Percentiles rank a stretch among this genome's conserved stretches.
Evolutionary conservation across 345 rosid species (phyloP).

Genomic region (Citrus inodora): DNA sequence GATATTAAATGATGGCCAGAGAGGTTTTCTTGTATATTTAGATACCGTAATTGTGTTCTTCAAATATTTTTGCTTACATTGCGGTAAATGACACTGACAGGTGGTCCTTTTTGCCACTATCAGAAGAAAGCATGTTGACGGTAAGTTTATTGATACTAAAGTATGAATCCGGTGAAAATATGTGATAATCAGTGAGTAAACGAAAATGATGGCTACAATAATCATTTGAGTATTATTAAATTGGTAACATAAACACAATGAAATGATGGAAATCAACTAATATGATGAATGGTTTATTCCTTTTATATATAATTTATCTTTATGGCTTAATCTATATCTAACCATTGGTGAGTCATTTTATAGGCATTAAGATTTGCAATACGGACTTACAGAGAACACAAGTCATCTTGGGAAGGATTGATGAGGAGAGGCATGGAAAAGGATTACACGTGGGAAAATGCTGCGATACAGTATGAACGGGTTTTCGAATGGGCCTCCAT

Average conservation of each 20-base stretch:
- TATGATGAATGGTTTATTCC: not conserved
- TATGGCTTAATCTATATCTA: not conserved
- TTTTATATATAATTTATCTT: too few species aligned
- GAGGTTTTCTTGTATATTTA: not conserved
- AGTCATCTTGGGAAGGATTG: slow-evolving; percentile 67
- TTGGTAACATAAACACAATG: not conserved
- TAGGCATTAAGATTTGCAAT: slow-evolving; percentile 70
- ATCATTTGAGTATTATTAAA: not conserved
- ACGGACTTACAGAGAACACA: slow-evolving; percentile 69
- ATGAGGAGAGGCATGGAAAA: slow-evolving; percentile 73
- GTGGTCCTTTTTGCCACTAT: slow-evolving; percentile 82
- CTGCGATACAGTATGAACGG: slow-evolving; percentile 82
- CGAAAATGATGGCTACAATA: not conserved
- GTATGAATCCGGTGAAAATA: not conserved
- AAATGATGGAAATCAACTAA: not conserved
- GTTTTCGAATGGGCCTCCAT: slow-evolving; percentile 77
- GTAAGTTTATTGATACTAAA: slow-evolving; percentile 36
- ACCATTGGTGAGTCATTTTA: not conserved
- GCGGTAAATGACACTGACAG: slow-evolving; percentile 35
- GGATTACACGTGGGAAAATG: slow-evolving; percentile 83
- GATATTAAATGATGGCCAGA: not conserved
- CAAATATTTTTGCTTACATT: not conserved
- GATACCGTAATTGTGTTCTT: not conserved
- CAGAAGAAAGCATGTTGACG: slow-evolving; percentile 68
- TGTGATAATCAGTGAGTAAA: not conserved